Base-by-base conservation (phyloP, 1,139 yeast genomes). In the Fermentozyma sake region DNA sequence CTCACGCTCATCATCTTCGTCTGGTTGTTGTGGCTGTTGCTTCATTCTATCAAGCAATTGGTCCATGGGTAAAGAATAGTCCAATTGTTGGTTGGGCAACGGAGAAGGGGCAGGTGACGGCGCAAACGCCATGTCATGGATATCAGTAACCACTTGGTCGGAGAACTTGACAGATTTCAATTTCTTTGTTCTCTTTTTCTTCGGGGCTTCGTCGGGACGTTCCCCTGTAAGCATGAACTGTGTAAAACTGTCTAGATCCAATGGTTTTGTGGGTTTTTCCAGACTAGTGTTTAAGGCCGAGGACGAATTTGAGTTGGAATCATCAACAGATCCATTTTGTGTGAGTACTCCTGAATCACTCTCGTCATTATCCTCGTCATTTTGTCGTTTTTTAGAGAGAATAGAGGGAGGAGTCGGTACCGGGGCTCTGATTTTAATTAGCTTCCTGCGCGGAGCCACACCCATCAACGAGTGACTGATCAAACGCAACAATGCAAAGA, bases 161-260 rank as follows among this genome's bases (percentile, higher is more conserved):
- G 83, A 73, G 44, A 82, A 82, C 45, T 80, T 77, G 26, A 82
- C 91, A 28, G 75, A 70, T 46, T 80, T 81, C 22, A 59, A 50
- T 36, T 66, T 67, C 48, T 61, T 52, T 38, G 55, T 49, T 23
- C 50, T 47, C 44, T 44, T 44, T 36, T 46, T 55, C 38, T 45
- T 52, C 24, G 44, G 62, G 9, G 46, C 42, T 6, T 61, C 71
- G 17, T 56, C 65, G 9, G 83, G 83, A 25, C 80, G 58, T 42
- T 79, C 75, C 2, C 93, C 93, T 0, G 93, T 82, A 32, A 82
- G 57, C 48, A 82, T 61, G 46, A 82, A 76, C 38, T 79, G 80
- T 2, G 91, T 79, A 46, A 82, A 82, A 19, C 83, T 72, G 44
- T 82, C 91, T 33, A 82, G 58, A 49, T 82, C 91, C 11, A 79